Conservation (phyloP, 2,329 filamentous ascomycete genomes). For the Cladosporium phlei region DNA sequence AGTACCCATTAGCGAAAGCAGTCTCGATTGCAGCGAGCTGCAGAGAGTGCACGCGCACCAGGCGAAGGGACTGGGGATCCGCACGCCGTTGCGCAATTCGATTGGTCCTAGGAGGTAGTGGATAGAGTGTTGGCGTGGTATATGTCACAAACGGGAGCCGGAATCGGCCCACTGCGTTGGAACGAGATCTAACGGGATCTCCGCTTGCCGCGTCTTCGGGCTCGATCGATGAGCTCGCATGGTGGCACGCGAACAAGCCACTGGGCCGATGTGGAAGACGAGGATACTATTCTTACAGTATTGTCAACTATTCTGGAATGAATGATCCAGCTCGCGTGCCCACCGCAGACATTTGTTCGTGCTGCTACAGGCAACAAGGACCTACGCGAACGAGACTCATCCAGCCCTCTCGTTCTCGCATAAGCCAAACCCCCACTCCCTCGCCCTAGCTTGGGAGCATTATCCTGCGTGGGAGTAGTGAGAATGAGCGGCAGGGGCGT, state of each 20-base stretch:
- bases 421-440: not conserved
- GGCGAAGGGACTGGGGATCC: not conserved
- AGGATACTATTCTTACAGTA: too few relatives aligned
- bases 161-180: slow-evolving; percentile 12
- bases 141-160: slow-evolving; percentile 8
- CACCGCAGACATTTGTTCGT: too few relatives aligned
- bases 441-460: too few relatives aligned
- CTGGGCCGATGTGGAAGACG: too few relatives aligned
- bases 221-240: slow-evolving; percentile 4
- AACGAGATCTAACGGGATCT: slow-evolving; percentile 4
- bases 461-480: not conserved
- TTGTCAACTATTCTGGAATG: too few relatives aligned
- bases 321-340: too few relatives aligned
- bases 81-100: not conserved
- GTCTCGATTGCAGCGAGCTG: slow-evolving; percentile 1
- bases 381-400: too few relatives aligned
- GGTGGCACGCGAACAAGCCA: too few relatives aligned
- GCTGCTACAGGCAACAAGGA: too few relatives aligned
- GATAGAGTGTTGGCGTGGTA: slow-evolving; percentile 5
- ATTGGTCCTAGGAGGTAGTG: slow-evolving; percentile 3
- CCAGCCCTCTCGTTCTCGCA: too few relatives aligned
- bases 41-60: slow-evolving; percentile 7
- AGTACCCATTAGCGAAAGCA: not conserved
- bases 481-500: not conserved
- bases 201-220: slow-evolving; percentile 7